Evolutionary conservation across 139 green algal genomes (phyloP), one percentile per base, ranked within the genome.

Genomic region (Chlamydomonas sp.): DNA sequence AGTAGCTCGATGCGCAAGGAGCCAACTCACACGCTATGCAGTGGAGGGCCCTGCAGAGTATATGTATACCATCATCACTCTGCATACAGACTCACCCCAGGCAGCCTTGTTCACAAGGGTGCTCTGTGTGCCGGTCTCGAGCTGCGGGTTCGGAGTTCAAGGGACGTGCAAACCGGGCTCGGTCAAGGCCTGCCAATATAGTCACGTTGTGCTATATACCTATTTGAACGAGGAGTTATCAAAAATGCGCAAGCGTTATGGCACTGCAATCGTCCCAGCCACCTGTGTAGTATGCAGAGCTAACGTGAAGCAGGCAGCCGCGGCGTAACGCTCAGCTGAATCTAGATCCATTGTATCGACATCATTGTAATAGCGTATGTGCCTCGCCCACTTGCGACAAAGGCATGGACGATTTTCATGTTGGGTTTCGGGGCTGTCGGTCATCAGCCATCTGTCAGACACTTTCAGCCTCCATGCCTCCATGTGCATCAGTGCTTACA

Each of bases 261-360:
- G 4, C 5, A n/a, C 57, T 6, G 80, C 31, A 7, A 0, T 14
- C 5, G 61, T 58, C 16, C 66, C 78, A 18, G 58, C n/a, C 4
- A 93, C 93, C 88, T 95, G 92, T 0, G 86, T 94, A 4, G 74
- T 78, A 79, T 97, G 95, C 63, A 97, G 80, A 0, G 95, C 95
- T 1, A 97, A 78, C 4, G 94, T 97, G 80, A 96, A 97, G 1
- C 97, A 81, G 1, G 93, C 92, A 58, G 90, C 94, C 1, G 83
- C 78, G 1, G 93, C 89, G 71, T 97, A 97, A 0, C 89, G 89
- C 73, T 97, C 95, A 10, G 89, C 86, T 3, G 91, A 93, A 14
- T 89, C 90, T 4, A 97, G 78, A 9, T 97, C 94, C 94, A 96
- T 96, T 17, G 31, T 71, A n/a, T n/a, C n/a, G n/a, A n/a, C n/a